phyloP scores from a whole-genome alignment of 345 rosid genomes.

The Linum lewisii region DNA sequence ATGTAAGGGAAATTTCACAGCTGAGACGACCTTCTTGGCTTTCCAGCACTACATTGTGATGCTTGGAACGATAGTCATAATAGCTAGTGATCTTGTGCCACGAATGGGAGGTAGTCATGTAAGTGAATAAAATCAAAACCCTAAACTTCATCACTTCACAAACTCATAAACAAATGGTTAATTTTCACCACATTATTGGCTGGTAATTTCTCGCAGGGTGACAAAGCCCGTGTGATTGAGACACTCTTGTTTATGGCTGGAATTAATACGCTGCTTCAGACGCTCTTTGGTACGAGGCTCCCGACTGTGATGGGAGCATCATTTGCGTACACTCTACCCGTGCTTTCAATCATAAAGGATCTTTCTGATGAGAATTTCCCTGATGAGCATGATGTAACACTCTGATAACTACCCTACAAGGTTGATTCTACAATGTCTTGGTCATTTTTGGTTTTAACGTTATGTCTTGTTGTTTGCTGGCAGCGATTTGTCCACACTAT shows the following conservation, averaged over 20 bases:
- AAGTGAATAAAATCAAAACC: slow-evolving; percentile 16
- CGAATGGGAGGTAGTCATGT: slow-evolving; percentile 83
- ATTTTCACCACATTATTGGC: neutral
- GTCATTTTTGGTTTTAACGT: neutral
- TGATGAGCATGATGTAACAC: slow-evolving; percentile 48
- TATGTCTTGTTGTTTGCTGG: slow-evolving; percentile 15
- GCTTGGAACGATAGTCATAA: slow-evolving; percentile 77
- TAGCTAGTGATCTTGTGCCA: slow-evolving; percentile 60
- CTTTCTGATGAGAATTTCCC: slow-evolving; percentile 34
- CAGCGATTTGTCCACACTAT: slow-evolving; percentile 71
- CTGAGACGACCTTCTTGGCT: slow-evolving; percentile 56
- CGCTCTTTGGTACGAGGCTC: slow-evolving; percentile 76
- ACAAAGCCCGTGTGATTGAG: slow-evolving; percentile 81
- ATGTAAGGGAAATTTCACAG: slow-evolving; percentile 32
- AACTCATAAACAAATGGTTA: neutral
- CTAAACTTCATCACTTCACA: neutral
- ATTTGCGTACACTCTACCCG: slow-evolving; percentile 59
- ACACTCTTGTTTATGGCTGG: slow-evolving; percentile 79
- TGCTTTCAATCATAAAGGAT: slow-evolving; percentile 73
- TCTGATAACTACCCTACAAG: neutral
- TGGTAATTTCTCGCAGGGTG: slow-evolving; percentile 49
- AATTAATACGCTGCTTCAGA: slow-evolving; percentile 83
- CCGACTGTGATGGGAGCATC: slow-evolving; percentile 96
- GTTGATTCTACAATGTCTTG: neutral
- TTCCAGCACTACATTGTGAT: slow-evolving; percentile 89